A percentile compares a stretch with the other conserved stretches of the same genome.
phyloP scores from a whole-genome alignment of 495 filamentous ascomycete species.

The Copromyces sp. region DNA sequence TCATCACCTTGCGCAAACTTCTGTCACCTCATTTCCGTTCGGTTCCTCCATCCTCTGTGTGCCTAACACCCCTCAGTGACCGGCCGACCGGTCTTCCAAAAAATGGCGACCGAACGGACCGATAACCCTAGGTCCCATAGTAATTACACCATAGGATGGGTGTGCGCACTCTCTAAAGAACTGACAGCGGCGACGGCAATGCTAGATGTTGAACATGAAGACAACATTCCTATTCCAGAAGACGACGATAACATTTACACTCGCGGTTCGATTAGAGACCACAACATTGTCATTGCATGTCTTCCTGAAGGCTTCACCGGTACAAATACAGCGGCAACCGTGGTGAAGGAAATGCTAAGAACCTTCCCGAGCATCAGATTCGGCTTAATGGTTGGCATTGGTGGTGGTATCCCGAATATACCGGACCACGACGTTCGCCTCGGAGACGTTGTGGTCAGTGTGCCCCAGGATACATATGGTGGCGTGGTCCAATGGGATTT shows the following conservation, averaged over 20 bases:
- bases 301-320: conserved; percentile 31
- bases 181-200: background rate
- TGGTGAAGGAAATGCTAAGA: conserved; percentile 22
- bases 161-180: background rate
- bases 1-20: background rate
- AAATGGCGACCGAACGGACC: background rate
- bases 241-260: conserved; percentile 24
- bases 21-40: too few species aligned
- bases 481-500: background rate
- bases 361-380: conserved; percentile 33
- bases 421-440: background rate
- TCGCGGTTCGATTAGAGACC: conserved; percentile 29
- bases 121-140: background rate
- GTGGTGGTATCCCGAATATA: background rate
- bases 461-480: accelerated
- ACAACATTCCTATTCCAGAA: too few species aligned
- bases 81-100: background rate
- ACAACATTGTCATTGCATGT: conserved; percentile 34
- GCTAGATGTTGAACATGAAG: background rate
- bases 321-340: conserved; percentile 17
- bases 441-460: background rate
- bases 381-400: conserved; percentile 40
- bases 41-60: background rate
- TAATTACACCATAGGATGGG: background rate
- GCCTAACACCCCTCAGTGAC: background rate